Conservation (phyloP, 2,329 filamentous ascomycete genomes). For the Neophaeococcomyces mojaviensis region DNA sequence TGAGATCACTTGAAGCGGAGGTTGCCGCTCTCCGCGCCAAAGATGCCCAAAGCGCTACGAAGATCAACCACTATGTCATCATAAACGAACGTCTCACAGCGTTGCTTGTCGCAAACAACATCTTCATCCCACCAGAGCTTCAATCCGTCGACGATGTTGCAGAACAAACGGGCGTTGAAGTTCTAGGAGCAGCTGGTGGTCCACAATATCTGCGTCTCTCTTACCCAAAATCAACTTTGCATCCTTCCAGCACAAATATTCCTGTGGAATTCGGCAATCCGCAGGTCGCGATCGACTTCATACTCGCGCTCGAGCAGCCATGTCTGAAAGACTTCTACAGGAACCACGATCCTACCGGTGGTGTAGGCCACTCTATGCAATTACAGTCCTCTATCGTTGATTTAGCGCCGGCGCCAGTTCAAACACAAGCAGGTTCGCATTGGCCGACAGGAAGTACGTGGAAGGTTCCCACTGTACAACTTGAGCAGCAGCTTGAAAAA, state of each 20-base stretch:
- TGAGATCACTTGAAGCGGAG: slow-evolving; percentile 26
- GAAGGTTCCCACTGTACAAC: slow-evolving; percentile 19
- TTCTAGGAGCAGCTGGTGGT: background rate
- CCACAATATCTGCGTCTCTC: background rate
- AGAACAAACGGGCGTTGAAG: background rate
- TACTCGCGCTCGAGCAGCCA: slow-evolving; percentile 26
- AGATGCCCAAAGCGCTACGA: slow-evolving; percentile 13
- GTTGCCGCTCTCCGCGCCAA: slow-evolving; percentile 24
- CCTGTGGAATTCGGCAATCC: slow-evolving; percentile 24
- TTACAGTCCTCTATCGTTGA: slow-evolving; percentile 25
- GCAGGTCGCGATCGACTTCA: slow-evolving; percentile 28
- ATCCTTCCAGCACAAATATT: background rate
- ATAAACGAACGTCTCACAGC: slow-evolving; percentile 18
- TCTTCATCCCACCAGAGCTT: slow-evolving; percentile 12
- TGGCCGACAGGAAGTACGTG: slow-evolving; percentile 18
- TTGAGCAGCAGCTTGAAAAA: slow-evolving; percentile 23
- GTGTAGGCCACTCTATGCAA: slow-evolving; percentile 25
- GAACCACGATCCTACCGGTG: slow-evolving; percentile 14
- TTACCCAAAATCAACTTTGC: no score
- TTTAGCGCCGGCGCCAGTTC: slow-evolving; percentile 16
- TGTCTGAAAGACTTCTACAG: slow-evolving; percentile 22
- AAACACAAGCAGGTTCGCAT: slow-evolving; percentile 8
- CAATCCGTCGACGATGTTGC: background rate
- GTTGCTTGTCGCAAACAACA: slow-evolving; percentile 16
- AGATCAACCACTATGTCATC: slow-evolving; percentile 8